phyloP scores from a whole-genome alignment of 2,329 filamentous ascomycete genomes.

The Microthyrium microscopicum region DNA sequence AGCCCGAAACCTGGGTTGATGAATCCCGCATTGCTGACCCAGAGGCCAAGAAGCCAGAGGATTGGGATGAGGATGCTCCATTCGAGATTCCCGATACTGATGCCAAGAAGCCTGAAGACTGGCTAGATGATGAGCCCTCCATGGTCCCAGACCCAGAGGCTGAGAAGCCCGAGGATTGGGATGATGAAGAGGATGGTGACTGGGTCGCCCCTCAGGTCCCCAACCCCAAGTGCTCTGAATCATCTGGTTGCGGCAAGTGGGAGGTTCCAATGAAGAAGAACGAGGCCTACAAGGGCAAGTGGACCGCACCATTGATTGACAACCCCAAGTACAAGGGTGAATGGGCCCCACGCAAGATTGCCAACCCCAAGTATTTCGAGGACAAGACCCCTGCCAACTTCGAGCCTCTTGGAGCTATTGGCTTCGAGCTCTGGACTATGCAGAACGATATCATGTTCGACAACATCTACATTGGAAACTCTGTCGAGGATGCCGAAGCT shows the following conservation, averaged over 20 bases:
- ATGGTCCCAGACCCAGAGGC: conserved; percentile 84
- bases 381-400: conserved; percentile 95
- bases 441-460: conserved; percentile 97
- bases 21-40: conserved; percentile 82
- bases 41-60: conserved; percentile 86
- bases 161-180: conserved; percentile 97
- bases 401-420: conserved; percentile 95
- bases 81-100: conserved; percentile 92
- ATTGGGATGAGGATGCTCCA: conserved; percentile 97
- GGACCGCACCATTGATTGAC: conserved; percentile 80
- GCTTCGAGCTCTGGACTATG: conserved; percentile 99
- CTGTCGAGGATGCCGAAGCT: conserved; percentile 76
- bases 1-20: conserved; percentile 94
- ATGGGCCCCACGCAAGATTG: conserved; percentile 90
- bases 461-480: conserved; percentile 99
- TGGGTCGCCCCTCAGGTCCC: conserved; percentile 80
- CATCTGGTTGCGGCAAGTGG: conserved; percentile 88
- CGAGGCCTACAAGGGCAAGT: conserved; percentile 97
- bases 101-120: conserved; percentile 82
- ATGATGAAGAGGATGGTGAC: conserved; percentile 98
- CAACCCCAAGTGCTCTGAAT: conserved; percentile 92
- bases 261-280: conserved; percentile 83
- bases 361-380: conserved; percentile 92
- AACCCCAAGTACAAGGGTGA: conserved; percentile 96
- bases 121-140: conserved; percentile 77